Evolutionary conservation across 495 filamentous ascomycete species (phyloP).

Genomic region (Aspergillus olivimuriae): DNA sequence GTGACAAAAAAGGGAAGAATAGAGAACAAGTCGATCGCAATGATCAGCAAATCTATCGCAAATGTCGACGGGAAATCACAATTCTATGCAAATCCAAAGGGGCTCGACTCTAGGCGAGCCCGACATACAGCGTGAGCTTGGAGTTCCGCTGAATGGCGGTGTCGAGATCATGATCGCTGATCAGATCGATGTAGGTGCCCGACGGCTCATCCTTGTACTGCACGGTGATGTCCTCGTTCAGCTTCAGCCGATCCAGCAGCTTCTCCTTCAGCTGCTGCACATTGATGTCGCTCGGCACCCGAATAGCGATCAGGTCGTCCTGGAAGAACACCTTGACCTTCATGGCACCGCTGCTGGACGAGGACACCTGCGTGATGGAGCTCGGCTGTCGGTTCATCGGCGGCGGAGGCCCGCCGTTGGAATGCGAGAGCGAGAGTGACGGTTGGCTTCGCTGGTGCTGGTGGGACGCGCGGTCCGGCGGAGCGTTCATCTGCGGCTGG

Average conservation of each 20-base stretch:
- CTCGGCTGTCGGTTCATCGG: slow-evolving; percentile 67
- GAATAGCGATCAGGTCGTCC: slow-evolving; percentile 85
- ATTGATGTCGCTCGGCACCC: slow-evolving; percentile 72
- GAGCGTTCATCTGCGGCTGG: slow-evolving; percentile 59
- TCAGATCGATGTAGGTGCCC: slow-evolving; percentile 63
- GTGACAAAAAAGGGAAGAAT: too few species aligned
- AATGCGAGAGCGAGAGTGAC: slow-evolving; percentile 28
- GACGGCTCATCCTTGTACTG: slow-evolving; percentile 84
- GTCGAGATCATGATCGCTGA: slow-evolving; percentile 75
- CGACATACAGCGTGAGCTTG: slow-evolving; percentile 78
- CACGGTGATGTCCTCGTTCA: slow-evolving; percentile 64
- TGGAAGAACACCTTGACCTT: slow-evolving; percentile 94
- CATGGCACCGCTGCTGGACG: slow-evolving; percentile 48
- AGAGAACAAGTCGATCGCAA: slow-evolving; percentile 6
- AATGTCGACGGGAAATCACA: not conserved
- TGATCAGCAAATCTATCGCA: slow-evolving; percentile 19
- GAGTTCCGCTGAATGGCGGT: slow-evolving; percentile 74
- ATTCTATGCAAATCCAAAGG: slow-evolving; percentile 3
- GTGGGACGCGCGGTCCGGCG: slow-evolving; percentile 53
- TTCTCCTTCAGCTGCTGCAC: slow-evolving; percentile 78
- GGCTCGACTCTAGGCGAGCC: slow-evolving; percentile 39
- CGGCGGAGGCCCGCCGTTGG: slow-evolving; percentile 40
- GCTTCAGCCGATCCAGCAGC: slow-evolving; percentile 68
- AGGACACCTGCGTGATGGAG: slow-evolving; percentile 65
- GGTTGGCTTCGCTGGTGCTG: slow-evolving; percentile 52